Conservation (phyloP, 768 basidiomycete species). For the Pisolithus tinctorius region DNA sequence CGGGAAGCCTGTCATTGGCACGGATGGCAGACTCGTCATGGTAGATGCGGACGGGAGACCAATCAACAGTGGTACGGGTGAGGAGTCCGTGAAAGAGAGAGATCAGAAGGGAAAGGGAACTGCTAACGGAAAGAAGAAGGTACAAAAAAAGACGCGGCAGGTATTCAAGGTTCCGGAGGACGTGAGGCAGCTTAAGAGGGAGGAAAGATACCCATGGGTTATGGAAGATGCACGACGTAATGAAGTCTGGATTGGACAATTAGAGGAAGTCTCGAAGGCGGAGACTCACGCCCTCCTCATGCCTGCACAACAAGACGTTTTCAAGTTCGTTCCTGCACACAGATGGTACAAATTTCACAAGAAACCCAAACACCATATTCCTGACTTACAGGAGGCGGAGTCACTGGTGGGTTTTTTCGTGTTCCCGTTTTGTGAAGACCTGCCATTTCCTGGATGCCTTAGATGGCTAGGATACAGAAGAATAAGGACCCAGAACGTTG, state of each 20-base stretch:
- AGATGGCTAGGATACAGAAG: constrained; percentile 46
- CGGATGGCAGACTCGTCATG: constrained; percentile 75
- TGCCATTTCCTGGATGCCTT: background rate
- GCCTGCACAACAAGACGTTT: constrained; percentile 72
- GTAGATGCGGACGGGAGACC: constrained; percentile 72
- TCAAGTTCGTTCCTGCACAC: constrained; percentile 83
- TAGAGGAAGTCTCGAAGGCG: constrained; percentile 70
- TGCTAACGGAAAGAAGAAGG: constrained; percentile 56
- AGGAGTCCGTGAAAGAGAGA: constrained; percentile 26
- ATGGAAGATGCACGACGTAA: constrained; percentile 70
- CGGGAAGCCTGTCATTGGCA: constrained; percentile 76
- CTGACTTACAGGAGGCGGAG: constrained; percentile 61
- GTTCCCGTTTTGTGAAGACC: background rate
- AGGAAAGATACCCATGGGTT: constrained; percentile 90
- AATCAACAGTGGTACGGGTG: constrained; percentile 37
- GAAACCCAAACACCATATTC: constrained; percentile 67
- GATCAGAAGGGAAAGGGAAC: constrained; percentile 38
- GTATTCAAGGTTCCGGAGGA: constrained; percentile 80
- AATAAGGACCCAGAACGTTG: constrained; percentile 73
- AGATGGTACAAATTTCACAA: constrained; percentile 94
- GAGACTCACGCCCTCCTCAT: constrained; percentile 79
- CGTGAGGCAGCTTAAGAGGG: constrained; percentile 67
- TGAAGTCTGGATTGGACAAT: constrained; percentile 75
- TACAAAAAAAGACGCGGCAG: constrained; percentile 78
- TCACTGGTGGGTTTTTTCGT: constrained; percentile 43